Evolutionary conservation across 805 yeast genomes (phyloP).

Genomic region (Kluyveromyces aestuarii): DNA sequence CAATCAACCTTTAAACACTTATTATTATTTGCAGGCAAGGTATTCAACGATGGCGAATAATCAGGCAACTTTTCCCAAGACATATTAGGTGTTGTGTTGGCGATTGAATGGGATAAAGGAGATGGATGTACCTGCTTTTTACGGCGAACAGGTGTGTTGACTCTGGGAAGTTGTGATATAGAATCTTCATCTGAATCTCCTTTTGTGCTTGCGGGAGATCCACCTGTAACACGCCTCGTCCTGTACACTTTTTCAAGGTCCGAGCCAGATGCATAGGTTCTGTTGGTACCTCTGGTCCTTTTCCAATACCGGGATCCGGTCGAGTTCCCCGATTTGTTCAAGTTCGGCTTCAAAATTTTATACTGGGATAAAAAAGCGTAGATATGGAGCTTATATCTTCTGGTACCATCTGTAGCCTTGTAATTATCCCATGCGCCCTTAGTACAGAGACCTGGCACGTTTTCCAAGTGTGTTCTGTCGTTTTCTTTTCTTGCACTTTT

Average conservation of each 20-base stretch:
- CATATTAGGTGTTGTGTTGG: constrained; percentile 35
- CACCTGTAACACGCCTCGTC: constrained; percentile 11
- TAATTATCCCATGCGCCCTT: constrained; percentile 13
- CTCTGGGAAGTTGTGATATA: constrained; percentile 9
- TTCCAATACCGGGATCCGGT: not conserved
- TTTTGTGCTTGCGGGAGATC: constrained; percentile 1
- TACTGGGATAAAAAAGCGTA: constrained; percentile 19
- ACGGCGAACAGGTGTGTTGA: constrained; percentile 18
- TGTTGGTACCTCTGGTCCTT: constrained; percentile 1
- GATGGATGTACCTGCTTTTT: constrained; percentile 14
- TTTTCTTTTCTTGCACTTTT: not conserved
- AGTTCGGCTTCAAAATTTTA: constrained; percentile 5
- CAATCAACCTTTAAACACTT: constrained; percentile 84
- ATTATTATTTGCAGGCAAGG: constrained; percentile 53
- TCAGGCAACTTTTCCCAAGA: constrained; percentile 72
- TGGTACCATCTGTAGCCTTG: constrained; percentile 2
- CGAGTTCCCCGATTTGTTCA: not conserved
- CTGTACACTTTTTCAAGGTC: constrained; percentile 13
- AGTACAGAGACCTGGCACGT: constrained; percentile 9
- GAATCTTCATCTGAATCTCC: constrained; percentile 5
- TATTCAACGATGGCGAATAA: constrained; percentile 60
- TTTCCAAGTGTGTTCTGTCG: not conserved
- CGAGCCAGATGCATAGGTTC: constrained; percentile 5
- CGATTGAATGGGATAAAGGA: constrained; percentile 23
- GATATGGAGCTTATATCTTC: constrained; percentile 4